phyloP scores from a whole-genome alignment of 768 basidiomycete species.

The Lentinus brumalis region DNA sequence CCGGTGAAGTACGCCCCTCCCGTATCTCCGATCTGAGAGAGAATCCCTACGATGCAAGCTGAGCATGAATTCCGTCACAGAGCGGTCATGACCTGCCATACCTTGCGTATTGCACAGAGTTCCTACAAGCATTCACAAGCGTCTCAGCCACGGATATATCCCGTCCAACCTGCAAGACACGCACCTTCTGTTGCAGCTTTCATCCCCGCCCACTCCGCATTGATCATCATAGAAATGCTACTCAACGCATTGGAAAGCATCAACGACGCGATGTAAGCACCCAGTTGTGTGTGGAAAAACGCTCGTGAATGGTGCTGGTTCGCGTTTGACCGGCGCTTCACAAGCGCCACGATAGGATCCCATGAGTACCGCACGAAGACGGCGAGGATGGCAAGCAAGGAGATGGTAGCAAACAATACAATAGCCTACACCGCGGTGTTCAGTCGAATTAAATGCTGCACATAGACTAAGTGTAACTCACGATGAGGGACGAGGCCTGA shows the following conservation, averaged over 20 bases:
- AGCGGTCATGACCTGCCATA: slow-evolving; percentile 26
- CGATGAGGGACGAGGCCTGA: slow-evolving; percentile 25
- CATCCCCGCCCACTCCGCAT: slow-evolving; percentile 45
- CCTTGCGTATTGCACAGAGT: slow-evolving; percentile 62
- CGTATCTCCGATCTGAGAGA: slow-evolving; percentile 66
- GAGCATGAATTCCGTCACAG: neutral
- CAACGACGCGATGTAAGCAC: slow-evolving; percentile 66
- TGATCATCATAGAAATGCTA: slow-evolving; percentile 54
- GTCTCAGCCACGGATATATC: neutral
- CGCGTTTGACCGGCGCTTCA: slow-evolving; percentile 10
- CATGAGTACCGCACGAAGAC: slow-evolving; percentile 51
- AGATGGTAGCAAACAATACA: slow-evolving; percentile 54
- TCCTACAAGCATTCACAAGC: slow-evolving; percentile 33
- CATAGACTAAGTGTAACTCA: slow-evolving; percentile 13
- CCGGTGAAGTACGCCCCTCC: slow-evolving; percentile 65
- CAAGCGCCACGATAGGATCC: slow-evolving; percentile 42
- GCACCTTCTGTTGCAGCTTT: slow-evolving; percentile 11
- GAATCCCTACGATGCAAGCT: slow-evolving; percentile 12
- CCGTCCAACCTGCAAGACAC: neutral
- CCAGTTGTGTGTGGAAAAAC: slow-evolving; percentile 74
- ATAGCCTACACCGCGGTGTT: slow-evolving; percentile 36
- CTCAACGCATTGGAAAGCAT: slow-evolving; percentile 59
- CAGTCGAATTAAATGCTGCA: neutral
- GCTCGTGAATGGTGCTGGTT: slow-evolving; percentile 34
- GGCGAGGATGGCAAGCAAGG: slow-evolving; percentile 52